Conservation (phyloP, 2,329 filamentous ascomycete species). For the Pseudocercospora vitis region DNA sequence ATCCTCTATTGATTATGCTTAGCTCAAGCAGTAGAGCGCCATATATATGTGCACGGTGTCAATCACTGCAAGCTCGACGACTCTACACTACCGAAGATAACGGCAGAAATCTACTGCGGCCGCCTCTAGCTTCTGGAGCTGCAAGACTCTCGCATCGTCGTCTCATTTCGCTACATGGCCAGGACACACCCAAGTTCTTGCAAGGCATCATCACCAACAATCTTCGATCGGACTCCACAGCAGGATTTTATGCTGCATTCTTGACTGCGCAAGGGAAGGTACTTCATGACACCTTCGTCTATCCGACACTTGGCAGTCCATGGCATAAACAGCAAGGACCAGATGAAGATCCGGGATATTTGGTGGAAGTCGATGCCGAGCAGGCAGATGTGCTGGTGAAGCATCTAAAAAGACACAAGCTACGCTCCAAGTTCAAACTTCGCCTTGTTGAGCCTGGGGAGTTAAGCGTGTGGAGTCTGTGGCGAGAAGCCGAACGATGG, state of each 20-base stretch:
- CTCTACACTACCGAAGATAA: constrained; percentile 18
- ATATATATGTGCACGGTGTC: constrained; percentile 28
- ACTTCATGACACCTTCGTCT: constrained; percentile 87
- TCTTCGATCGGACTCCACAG: constrained; percentile 52
- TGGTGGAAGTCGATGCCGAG: constrained; percentile 78
- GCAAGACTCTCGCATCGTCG: constrained; percentile 67
- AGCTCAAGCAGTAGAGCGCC: constrained; percentile 13
- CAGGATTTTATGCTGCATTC: constrained; percentile 77
- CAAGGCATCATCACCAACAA: constrained; percentile 83
- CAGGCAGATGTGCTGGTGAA: constrained; percentile 63
- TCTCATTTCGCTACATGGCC: constrained; percentile 75
- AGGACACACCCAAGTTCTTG: constrained; percentile 78
- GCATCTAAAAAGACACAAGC: constrained; percentile 81
- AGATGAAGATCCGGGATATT: constrained; percentile 55
- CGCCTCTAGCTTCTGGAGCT: constrained; percentile 54
- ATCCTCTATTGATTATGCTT: constrained; percentile 22
- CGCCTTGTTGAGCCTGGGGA: constrained; percentile 66
- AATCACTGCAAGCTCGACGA: constrained; percentile 21
- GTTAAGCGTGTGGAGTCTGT: constrained; percentile 69
- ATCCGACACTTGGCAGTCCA: constrained; percentile 55
- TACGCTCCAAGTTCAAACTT: constrained; percentile 75
- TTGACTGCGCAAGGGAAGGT: constrained; percentile 79
- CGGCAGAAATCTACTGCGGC: constrained; percentile 37
- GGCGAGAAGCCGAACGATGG: constrained; percentile 58
- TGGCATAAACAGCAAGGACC: constrained; percentile 32